Base-by-base conservation (phyloP, 768 basidiomycete genomes). In the Exsudoporus frostii region DNA sequence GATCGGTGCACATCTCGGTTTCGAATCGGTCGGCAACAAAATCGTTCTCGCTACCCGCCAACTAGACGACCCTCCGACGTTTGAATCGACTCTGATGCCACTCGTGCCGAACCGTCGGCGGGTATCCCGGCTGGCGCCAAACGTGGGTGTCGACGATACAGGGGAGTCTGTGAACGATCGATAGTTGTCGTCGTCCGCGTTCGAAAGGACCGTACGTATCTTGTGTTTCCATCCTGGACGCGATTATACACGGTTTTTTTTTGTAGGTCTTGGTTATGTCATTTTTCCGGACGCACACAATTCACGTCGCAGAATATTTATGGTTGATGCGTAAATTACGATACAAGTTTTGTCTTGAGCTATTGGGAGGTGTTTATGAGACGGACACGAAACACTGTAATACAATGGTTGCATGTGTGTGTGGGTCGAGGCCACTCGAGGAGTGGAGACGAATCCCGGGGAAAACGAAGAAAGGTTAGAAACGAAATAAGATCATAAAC, bases 1-100 rank as follows among this genome's bases (percentile, higher is more conserved):
- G 62, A 61, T 88, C 15, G 85, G 85, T 17, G 74, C 75, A 0
- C 66, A 73, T 27, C 77, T 87, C 30, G 74, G 80, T 54, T 87
- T 86, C 53, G 75, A 75, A 8, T 66, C 76, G 0, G 63, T 84
- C 39, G 76, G 80, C 6, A 61, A 61, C 33, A 80, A 75, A 59
- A 69, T 83, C 62, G 64, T 81, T 17, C 79, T 84, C 71, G 85
- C 75, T 10, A 73, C 77, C 53, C 60, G 48, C 5, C 58, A 42
- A 20, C 11, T 27, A 25, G 40, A 34, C 9, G 22, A 39, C 1
- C 10, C 33, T 1, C 39, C 46, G n/a, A 25, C 46, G 25, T 47
- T 37, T 2, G 40, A 40, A 1, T 51, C 51, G 19, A 33, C 32
- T 5, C 13, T 27, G 17, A 36, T 37, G 7, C 32, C 48, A 19